These are phyloP conservation scores for Malassezia equina DNA, from an alignment of 1,284 basidiomycete genomes.

Conservation along the genomic window DNA sequence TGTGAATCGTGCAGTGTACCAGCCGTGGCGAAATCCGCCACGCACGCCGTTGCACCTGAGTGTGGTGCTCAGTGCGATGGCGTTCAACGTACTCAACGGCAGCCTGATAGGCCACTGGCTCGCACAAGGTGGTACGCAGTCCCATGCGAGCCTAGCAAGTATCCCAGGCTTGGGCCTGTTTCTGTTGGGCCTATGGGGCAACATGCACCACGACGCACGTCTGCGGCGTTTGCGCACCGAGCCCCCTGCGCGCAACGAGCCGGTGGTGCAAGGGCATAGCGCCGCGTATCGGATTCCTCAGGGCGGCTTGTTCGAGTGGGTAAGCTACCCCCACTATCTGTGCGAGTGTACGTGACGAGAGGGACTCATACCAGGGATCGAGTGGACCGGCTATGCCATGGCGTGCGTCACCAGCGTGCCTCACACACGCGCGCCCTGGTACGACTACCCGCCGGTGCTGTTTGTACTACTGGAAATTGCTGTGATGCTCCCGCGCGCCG, in stretches of 20 bases:
- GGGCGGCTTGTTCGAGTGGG: constrained; percentile 64
- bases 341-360: constrained; percentile 61
- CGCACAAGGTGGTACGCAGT: not conserved
- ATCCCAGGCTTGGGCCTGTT: not conserved
- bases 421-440: constrained; percentile 8
- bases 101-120: constrained; percentile 59
- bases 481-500: constrained; percentile 67
- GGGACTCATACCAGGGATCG: constrained; percentile 28
- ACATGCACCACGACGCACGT: constrained; percentile 69
- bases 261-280: not conserved
- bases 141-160: not conserved
- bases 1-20: constrained; percentile 67
- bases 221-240: constrained; percentile 59
- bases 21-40: constrained; percentile 69
- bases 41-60: constrained; percentile 65
- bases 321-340: constrained; percentile 87
- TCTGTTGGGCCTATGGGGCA: constrained; percentile 61
- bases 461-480: constrained; percentile 64
- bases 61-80: constrained; percentile 56
- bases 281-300: constrained; percentile 68
- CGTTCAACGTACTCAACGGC: constrained; percentile 68
- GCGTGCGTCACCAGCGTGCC: constrained; percentile 20
- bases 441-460: constrained; percentile 34
- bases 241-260: not conserved
- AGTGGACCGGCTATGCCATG: constrained; percentile 40